Evolutionary conservation across 495 filamentous ascomycete genomes (phyloP), one percentile per base, ranked within the genome.

Genomic region (Talaromyces ruber): DNA sequence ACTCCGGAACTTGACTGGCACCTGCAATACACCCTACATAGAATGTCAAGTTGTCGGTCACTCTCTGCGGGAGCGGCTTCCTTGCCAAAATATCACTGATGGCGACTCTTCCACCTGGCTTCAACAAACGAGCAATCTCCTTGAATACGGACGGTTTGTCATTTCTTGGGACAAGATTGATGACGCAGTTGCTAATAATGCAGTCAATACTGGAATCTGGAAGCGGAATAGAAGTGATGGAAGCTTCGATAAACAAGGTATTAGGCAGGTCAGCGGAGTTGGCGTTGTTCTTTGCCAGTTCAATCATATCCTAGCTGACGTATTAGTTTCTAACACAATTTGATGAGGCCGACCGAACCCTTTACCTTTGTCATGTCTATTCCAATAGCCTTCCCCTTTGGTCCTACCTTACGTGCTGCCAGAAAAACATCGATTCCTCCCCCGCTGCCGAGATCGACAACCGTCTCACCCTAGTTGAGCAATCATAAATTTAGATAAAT

Each of bases 351-450:
- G 24, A 25, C 2, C 53, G 64, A 25, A 26, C 45, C 11, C 39
- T 58, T 51, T 64, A 82, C 84, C 66, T 86, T 75, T 63, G 80
- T 88, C 81, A 89, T 89, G 69, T 90, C 87, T 24, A 89, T 71
- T 16, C 86, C 87, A 58, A 87, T 84, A 1, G 77, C 83, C 11
- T 70, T 71, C 4, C 86, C 86, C 2, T 65, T 70, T 0, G 64
- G 53, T 0, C 86, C 86, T 11, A 89, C 80, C 61, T 81, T 83
- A 50, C 71, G 68, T 4, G 83, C 76, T 25, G 85, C 86, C 3
- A 83, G 79, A 65, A 88, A 84, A 52, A 84, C 75, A 65, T 89
- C 86, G 61, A 89, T 85, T 5, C 86, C 86, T 5, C 77, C 83
- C 4, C 87, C 85, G 64, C 76, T 78, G 32, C 87, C 86, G 4